A percentile compares a stretch with the other conserved stretches of the same genome.
Evolutionary conservation across 2,329 filamentous ascomycete genomes (phyloP).

Genomic region (Didymella lethalis): DNA sequence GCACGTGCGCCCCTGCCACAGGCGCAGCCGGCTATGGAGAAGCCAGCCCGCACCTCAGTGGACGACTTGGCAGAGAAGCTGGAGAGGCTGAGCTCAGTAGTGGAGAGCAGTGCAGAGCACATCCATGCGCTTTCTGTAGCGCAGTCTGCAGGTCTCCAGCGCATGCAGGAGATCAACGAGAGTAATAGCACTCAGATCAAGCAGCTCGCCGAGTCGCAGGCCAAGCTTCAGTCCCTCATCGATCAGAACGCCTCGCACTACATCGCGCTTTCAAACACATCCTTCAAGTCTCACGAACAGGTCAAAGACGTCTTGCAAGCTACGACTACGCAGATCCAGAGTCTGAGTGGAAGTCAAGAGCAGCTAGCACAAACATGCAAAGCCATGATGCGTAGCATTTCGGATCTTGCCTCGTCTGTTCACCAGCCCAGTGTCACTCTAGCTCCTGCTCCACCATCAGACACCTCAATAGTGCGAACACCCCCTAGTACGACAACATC

Average conservation of each 20-base stretch:
- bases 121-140: slow-evolving; percentile 47
- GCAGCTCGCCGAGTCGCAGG: slow-evolving; percentile 41
- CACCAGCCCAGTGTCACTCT: slow-evolving; percentile 20
- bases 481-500: slow-evolving; percentile 23
- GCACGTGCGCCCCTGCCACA: slow-evolving; percentile 9
- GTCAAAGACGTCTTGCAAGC: slow-evolving; percentile 38
- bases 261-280: slow-evolving; percentile 45
- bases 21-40: slow-evolving; percentile 15
- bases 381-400: slow-evolving; percentile 42
- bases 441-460: slow-evolving; percentile 10
- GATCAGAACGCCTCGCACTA: slow-evolving; percentile 48
- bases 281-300: slow-evolving; percentile 42
- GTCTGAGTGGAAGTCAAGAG: slow-evolving; percentile 38
- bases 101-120: slow-evolving; percentile 42
- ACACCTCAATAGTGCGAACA: slow-evolving; percentile 25
- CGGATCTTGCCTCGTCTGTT: slow-evolving; percentile 31
- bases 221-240: slow-evolving; percentile 41
- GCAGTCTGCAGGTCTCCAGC: slow-evolving; percentile 44
- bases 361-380: slow-evolving; percentile 42
- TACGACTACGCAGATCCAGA: slow-evolving; percentile 41
- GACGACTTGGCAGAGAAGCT: slow-evolving; percentile 36
- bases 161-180: slow-evolving; percentile 50
- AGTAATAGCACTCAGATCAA: slow-evolving; percentile 48
- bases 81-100: slow-evolving; percentile 37
- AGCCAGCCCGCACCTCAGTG: slow-evolving; percentile 28